Evolutionary conservation across 139 green algal species (phyloP).

Genomic region (Chlorella sorokiniana): DNA sequence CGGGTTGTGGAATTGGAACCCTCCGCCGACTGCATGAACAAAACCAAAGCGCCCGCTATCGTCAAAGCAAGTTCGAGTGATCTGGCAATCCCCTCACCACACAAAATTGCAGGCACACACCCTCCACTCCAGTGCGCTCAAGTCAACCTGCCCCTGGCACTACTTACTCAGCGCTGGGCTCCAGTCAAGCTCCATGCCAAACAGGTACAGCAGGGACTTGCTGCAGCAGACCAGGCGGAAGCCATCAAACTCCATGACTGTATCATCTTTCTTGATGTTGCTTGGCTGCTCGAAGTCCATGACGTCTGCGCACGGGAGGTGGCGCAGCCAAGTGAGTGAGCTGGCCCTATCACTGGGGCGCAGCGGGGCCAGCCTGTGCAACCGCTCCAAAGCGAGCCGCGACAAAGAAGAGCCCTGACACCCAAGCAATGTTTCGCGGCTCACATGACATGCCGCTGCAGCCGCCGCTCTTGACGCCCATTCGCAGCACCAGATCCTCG

Average conservation of each 20-base stretch:
- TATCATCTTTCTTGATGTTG: conserved; percentile 68
- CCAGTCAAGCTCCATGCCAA: conserved; percentile 92
- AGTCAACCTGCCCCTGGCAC: neutral
- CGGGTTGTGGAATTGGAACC: conserved; percentile 89
- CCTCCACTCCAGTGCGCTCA: neutral
- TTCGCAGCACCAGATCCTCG: conserved; percentile 66
- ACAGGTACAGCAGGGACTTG: conserved; percentile 94
- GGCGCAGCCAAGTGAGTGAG: no score
- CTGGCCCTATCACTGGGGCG: no score
- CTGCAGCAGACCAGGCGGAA: conserved; percentile 79
- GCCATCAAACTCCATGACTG: conserved; percentile 16
- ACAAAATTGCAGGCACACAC: no score
- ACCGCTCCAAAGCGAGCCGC: no score
- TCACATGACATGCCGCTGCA: conserved; percentile 44
- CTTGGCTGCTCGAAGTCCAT: conserved; percentile 88
- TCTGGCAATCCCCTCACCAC: no score
- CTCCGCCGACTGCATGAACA: conserved; percentile 77
- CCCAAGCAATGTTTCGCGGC: neutral
- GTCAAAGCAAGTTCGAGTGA: no score
- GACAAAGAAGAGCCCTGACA: no score
- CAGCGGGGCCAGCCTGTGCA: no score
- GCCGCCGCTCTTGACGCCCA: conserved; percentile 74
- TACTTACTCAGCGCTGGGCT: conserved; percentile 8
- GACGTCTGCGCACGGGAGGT: no score
- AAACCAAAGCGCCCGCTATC: no score